Evolutionary conservation across 2,329 filamentous ascomycete species (phyloP), one percentile per base, ranked within the genome.

Genomic region (Fusarium graminum): DNA sequence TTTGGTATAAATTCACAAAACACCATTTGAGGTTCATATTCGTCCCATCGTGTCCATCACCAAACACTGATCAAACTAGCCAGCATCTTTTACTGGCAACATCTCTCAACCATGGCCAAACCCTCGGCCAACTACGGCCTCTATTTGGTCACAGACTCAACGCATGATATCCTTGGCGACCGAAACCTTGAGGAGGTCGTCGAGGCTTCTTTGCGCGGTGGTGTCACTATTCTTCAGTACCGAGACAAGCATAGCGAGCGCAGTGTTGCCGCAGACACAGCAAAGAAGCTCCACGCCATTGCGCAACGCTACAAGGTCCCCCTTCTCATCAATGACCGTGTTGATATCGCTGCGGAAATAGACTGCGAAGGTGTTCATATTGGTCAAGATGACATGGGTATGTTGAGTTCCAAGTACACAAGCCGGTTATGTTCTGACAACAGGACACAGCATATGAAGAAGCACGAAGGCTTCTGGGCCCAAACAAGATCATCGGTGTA

Each of bases 121-220:
- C 47, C 51, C 5, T 30, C 80, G 19, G 82, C 90, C 44, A 88
- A 97, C 79, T 94, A 96, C 77, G 89, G 90, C 46, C 82, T 97
- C 38, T 97, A 97, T 76, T 85, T 97, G 58, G 94, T 97, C 70
- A 97, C 94, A 7, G 94, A 97, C 83, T 95, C 93, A 49, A 97
- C 93, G n/a, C 86, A 90, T 14, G 88, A 88, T 32, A 93, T 97
- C 69, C 88, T 97, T 41, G 91, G 91, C 53, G 80, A 84, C 65
- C 86, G 85, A 70, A 85, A 93, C 75, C 83, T 97, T 36, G 85
- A 87, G 60, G 71, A 85, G 11, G 89, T 97, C 1, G 93, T 97
- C 52, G 88, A 90, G 72, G 85, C 87, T 43, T 91, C 93, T 19
- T 78, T 97, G 49, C 82, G 86, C 75, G 93, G 92, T 77, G 93